A percentile compares a stretch with the other conserved stretches of the same genome.
These are phyloP conservation scores for Chaetomiaceae sp. DNA, from an alignment of 2,329 filamentous ascomycete species.

Conservation along the genomic window DNA sequence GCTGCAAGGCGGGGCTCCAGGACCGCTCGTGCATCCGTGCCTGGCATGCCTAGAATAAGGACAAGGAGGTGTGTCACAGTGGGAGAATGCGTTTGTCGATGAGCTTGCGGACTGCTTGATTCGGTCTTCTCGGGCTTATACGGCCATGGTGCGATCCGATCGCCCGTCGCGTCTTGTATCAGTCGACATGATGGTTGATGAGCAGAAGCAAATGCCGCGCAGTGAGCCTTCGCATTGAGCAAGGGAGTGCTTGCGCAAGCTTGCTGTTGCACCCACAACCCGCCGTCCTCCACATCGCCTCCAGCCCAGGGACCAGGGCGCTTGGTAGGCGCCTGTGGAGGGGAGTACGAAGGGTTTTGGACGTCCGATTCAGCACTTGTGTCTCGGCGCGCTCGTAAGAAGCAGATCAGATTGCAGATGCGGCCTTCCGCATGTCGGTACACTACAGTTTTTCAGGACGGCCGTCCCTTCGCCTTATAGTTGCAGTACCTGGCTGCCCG, in stretches of 20 bases:
- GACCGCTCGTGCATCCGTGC: slow-evolving; percentile 12
- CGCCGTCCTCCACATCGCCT: background rate
- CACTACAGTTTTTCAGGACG: no score
- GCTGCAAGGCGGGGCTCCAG: slow-evolving; percentile 9
- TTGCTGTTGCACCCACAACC: background rate
- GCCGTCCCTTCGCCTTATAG: no score
- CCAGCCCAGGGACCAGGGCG: slow-evolving; percentile 3
- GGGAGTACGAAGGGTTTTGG: background rate
- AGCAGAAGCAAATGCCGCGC: background rate
- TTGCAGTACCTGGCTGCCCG: no score
- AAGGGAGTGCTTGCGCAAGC: slow-evolving; percentile 7
- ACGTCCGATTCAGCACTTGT: no score
- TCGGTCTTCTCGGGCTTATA: background rate
- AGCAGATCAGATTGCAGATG: no score
- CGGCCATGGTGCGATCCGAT: background rate
- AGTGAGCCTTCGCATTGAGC: background rate
- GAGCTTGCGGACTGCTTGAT: background rate
- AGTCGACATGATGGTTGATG: no score
- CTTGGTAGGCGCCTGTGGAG: slow-evolving; percentile 5
- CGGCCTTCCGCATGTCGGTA: no score
- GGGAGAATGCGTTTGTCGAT: background rate
- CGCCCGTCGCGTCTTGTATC: background rate
- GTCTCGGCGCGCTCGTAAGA: no score
- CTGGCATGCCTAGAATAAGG: slow-evolving; percentile 7
- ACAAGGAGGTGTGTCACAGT: background rate